Evolutionary conservation across 371 early-diverging fungal species (phyloP).

Genomic region (Syncephalastrum monosporum): DNA sequence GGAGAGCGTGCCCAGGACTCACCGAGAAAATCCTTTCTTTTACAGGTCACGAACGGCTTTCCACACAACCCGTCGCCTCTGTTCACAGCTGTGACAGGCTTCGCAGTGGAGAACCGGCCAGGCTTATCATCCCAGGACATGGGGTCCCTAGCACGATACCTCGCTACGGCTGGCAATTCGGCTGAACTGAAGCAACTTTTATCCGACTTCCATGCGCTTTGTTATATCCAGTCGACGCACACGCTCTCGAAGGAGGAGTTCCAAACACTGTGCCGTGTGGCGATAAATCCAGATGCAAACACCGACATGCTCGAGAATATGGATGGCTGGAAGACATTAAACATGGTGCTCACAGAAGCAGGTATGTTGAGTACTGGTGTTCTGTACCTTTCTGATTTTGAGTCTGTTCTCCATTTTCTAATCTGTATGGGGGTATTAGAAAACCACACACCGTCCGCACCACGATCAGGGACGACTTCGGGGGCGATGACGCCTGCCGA

Average conservation of each 20-base stretch:
- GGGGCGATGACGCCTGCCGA: conserved; percentile 27
- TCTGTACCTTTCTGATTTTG: not conserved
- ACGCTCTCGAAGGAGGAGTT: conserved; percentile 59
- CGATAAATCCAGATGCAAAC: conserved; percentile 42
- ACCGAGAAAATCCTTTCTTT: not conserved
- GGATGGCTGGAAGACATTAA: conserved; percentile 82
- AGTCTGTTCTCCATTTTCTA: too few relatives aligned
- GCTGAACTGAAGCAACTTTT: conserved; percentile 45
- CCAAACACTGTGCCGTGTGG: conserved; percentile 50
- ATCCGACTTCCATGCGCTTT: conserved; percentile 84
- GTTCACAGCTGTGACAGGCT: conserved; percentile 55
- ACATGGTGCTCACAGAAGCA: conserved; percentile 64
- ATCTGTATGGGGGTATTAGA: not conserved
- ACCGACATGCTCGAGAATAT: conserved; percentile 44
- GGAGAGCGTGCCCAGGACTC: too few relatives aligned
- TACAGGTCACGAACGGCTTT: conserved; percentile 91
- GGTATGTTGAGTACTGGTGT: conserved; percentile 22
- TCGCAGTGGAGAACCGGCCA: conserved; percentile 74
- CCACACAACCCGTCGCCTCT: conserved; percentile 79
- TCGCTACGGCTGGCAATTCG: conserved; percentile 34
- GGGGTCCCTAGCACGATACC: conserved; percentile 54
- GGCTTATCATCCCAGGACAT: conserved; percentile 16
- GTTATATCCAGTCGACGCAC: conserved; percentile 58
- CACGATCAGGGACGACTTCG: conserved; percentile 21
- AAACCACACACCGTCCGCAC: conserved; percentile 15